Percentiles rank a stretch among this genome's conserved stretches.
Evolutionary conservation across 2,329 filamentous ascomycete species (phyloP).

Genomic region (Ceratocystiopsis minuta): DNA sequence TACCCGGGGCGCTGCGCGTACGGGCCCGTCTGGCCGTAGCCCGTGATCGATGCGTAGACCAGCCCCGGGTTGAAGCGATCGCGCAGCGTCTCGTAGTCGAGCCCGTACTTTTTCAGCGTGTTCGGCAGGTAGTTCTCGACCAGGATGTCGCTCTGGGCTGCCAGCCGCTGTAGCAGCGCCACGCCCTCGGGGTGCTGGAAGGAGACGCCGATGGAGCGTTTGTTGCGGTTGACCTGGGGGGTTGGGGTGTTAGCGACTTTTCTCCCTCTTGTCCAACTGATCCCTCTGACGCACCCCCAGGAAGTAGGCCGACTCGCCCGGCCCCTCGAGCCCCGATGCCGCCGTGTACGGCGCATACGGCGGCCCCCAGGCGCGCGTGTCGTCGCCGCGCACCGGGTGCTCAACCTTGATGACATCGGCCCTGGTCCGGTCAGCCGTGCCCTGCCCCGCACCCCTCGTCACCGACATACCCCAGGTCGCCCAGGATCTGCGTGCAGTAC

Average conservation of each 20-base stretch:
- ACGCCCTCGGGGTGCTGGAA: constrained; percentile 76
- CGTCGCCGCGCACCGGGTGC: constrained; percentile 78
- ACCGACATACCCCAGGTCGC: constrained; percentile 74
- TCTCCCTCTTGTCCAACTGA: too few relatives aligned
- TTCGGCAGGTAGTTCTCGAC: constrained; percentile 96
- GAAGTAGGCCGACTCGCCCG: constrained; percentile 91
- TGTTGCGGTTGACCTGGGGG: constrained; percentile 82
- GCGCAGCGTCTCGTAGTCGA: constrained; percentile 70
- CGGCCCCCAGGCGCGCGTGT: constrained; percentile 91
- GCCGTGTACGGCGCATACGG: constrained; percentile 69
- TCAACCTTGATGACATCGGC: constrained; percentile 97
- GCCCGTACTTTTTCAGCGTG: constrained; percentile 69
- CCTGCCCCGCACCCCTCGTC: too few relatives aligned
- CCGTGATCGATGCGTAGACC: constrained; percentile 92
- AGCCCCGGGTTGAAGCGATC: constrained; percentile 61
- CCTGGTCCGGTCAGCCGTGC: constrained; percentile 23
- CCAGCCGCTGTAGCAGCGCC: constrained; percentile 71
- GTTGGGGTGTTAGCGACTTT: too few relatives aligned
- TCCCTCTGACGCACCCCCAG: constrained; percentile 43
- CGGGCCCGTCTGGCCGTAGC: constrained; percentile 89
- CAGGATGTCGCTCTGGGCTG: constrained; percentile 70
- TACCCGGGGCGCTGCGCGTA: constrained; percentile 80
- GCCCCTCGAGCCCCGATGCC: constrained; percentile 40
- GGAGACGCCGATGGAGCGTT: constrained; percentile 80
- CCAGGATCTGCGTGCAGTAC: constrained; percentile 92